These are phyloP conservation scores for Austroboletus olivaceoglutinosus DNA, from an alignment of 1,284 basidiomycete species.

Conservation along the genomic window DNA sequence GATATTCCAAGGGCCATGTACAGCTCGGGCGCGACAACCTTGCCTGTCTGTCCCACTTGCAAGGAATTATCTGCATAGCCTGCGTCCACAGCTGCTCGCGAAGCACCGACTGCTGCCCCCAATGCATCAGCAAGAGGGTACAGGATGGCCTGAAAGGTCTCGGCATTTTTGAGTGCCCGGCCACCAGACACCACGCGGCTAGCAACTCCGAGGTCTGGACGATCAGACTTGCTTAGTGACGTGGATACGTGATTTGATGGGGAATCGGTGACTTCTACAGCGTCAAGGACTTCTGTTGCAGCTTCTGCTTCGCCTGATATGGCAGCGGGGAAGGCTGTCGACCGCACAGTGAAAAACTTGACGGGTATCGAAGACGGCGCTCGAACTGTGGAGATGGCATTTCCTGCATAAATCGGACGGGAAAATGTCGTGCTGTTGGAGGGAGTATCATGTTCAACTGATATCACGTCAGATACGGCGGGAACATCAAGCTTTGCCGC, in stretches of 20 bases:
- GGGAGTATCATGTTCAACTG: constrained; percentile 71
- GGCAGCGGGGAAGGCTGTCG: constrained; percentile 90
- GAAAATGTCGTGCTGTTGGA: constrained; percentile 80
- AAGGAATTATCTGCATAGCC: constrained; percentile 98
- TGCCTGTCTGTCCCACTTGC: constrained; percentile 99
- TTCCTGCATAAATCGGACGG: constrained; percentile 97
- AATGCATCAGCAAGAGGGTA: constrained; percentile 90
- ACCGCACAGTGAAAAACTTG: constrained; percentile 95
- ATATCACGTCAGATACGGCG: constrained; percentile 88
- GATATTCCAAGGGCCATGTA: constrained; percentile 98
- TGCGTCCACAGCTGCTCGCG: constrained; percentile 95
- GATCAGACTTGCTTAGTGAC: constrained; percentile 85
- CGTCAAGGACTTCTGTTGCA: constrained; percentile 63
- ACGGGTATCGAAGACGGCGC: constrained; percentile 70
- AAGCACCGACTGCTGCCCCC: constrained; percentile 95
- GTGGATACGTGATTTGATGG: constrained; percentile 81
- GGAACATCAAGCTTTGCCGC: constrained; percentile 86
- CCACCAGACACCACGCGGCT: constrained; percentile 93
- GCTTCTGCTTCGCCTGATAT: constrained; percentile 46
- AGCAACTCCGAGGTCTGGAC: constrained; percentile 91
- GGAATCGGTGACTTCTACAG: constrained; percentile 61
- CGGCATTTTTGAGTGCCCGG: constrained; percentile 91
- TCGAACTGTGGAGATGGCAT: constrained; percentile 92
- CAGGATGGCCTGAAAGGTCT: constrained; percentile 86
- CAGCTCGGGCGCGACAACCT: constrained; percentile 91